Evolutionary conservation across 352 stramenopile species (phyloP), one percentile per base, ranked within the genome.

Genomic region (Phytophthora cajani): DNA sequence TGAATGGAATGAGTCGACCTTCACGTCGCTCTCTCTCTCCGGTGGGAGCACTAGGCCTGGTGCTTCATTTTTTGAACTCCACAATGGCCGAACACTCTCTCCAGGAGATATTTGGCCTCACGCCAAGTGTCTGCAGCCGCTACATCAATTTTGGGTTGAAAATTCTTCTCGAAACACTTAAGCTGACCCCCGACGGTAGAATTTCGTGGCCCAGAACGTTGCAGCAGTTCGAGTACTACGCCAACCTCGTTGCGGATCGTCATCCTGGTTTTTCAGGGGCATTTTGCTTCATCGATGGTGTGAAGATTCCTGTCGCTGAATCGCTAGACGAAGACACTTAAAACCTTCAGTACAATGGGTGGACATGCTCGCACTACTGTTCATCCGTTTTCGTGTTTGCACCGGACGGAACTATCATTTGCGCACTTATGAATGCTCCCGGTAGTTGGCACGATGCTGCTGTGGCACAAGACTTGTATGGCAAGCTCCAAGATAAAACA

Each of bases 261-360:
- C 64, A 77, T n/a, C 64, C 58, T 12, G 25, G 55, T 1, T 1
- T 72, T 0, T 5, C 52, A 23, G 23, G 21, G 2, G 62, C 42
- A 10, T 75, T 75, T 58, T 72, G 69, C 19, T 72, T 72, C 12
- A 55, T 72, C 8, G 58, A 76, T 32, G 69, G 58, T 17, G 7
- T 76, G 16, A 76, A 42, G 12, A 42, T 42, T 16, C 36, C 36
- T 12, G 63, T 76, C 3, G 57, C 57, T n/a, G 11, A 14, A 2
- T 64, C 58, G 3, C 5, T 38, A 1, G 58, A 56, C 16, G 64
- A 69, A 7, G 21, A 72, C n/a, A 36, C 66, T 11, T 47, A 76
- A 47, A 75, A 70, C 14, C 42, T 62, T 1, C 64, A 75, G 30
- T 71, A 75, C 32, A 75, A 71, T 54, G 57, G 63, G 16, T 76